Percentiles rank a stretch among this genome's conserved stretches.
These are phyloP conservation scores for Orbilia brochopaga DNA, from an alignment of 2,329 filamentous ascomycete species.

Conservation along the genomic window DNA sequence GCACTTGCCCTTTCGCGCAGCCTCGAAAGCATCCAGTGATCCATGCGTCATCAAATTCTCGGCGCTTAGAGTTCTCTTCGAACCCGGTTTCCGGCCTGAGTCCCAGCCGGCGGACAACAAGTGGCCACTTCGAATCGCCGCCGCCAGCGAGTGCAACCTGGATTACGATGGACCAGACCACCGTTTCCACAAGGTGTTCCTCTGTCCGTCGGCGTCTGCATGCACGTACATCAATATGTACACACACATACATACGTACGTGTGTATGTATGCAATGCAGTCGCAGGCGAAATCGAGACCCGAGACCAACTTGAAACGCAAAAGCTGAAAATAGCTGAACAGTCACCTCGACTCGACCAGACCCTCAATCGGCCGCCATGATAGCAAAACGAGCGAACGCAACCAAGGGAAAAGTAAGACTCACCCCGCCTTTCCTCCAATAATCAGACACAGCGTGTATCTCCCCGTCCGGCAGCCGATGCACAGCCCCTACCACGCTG, in stretches of 20 bases:
- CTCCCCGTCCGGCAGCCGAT: slow-evolving; percentile 45
- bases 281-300: background rate
- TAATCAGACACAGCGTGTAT: slow-evolving; percentile 55
- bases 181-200: slow-evolving; percentile 4
- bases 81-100: no score
- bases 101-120: background rate
- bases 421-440: slow-evolving; percentile 55
- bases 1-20: background rate
- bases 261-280: background rate
- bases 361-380: no score
- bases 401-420: slow-evolving; percentile 26
- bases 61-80: background rate
- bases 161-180: background rate
- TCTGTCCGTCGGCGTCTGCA: background rate
- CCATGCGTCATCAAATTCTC: background rate
- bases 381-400: background rate
- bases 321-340: slow-evolving; percentile 9
- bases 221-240: no score
- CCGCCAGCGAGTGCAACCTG: background rate
- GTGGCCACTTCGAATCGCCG: background rate
- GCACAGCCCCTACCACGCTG: slow-evolving; percentile 53
- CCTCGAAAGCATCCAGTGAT: background rate
- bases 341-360: slow-evolving; percentile 10
- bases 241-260: no score
- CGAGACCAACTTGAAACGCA: slow-evolving; percentile 8